Evolutionary conservation across 345 rosid species (phyloP).

Genomic region (Salix arbutifolia): DNA sequence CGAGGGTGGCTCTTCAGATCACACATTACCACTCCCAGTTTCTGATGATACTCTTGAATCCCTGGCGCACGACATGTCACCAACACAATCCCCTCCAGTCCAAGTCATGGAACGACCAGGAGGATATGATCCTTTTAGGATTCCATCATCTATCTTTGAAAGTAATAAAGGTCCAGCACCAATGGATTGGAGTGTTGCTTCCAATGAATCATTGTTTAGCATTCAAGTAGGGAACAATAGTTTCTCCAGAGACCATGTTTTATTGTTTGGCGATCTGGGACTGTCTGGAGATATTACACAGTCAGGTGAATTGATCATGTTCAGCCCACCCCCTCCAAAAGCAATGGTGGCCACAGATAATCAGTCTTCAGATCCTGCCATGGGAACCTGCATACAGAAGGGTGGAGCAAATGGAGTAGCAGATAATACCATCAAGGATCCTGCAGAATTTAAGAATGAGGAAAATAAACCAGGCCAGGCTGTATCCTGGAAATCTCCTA

Average conservation of each 20-base stretch:
- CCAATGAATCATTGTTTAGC: slow-evolving; percentile 71
- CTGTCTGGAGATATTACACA: slow-evolving; percentile 36
- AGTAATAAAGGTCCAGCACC: slow-evolving; percentile 34
- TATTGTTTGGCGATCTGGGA: slow-evolving; percentile 12
- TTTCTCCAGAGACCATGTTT: slow-evolving; percentile 35
- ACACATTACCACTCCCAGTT: slow-evolving; percentile 28
- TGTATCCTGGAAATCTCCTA: slow-evolving; percentile 32
- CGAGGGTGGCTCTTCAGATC: slow-evolving; percentile 10
- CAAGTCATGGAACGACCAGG: slow-evolving; percentile 68
- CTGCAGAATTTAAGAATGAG: slow-evolving; percentile 6
- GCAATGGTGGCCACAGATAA: not conserved
- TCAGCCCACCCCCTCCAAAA: slow-evolving; percentile 33
- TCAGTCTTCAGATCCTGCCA: not conserved
- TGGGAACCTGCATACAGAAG: slow-evolving; percentile 17
- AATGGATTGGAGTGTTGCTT: slow-evolving; percentile 61
- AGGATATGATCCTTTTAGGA: slow-evolving; percentile 45
- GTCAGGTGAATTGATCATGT: slow-evolving; percentile 36
- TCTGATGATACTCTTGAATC: slow-evolving; percentile 43
- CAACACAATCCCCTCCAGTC: slow-evolving; percentile 55
- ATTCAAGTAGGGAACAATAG: slow-evolving; percentile 56
- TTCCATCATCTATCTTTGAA: slow-evolving; percentile 54
- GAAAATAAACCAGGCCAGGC: slow-evolving; percentile 21
- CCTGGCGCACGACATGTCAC: slow-evolving; percentile 7
- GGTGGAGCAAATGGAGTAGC: slow-evolving; percentile 1
- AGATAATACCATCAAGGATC: slow-evolving; percentile 4